phyloP scores from a whole-genome alignment of 108 stramenopile species.

The Skeletonema tropicum region DNA sequence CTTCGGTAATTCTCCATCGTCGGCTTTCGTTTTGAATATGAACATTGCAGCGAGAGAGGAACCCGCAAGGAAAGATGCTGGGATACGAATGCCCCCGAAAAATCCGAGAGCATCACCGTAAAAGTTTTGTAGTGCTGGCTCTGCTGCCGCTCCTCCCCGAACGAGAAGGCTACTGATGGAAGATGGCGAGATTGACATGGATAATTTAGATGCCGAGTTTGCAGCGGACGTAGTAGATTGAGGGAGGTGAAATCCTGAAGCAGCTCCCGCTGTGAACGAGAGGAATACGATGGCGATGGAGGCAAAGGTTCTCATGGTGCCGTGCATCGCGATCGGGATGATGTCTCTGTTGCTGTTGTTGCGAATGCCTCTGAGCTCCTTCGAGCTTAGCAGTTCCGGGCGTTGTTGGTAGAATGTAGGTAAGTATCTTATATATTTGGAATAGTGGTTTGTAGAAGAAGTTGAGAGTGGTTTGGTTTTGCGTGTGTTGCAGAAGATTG shows the following conservation, averaged over 20 bases:
- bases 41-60: slow-evolving; percentile 35
- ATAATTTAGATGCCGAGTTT: neutral
- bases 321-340: neutral
- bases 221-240: neutral
- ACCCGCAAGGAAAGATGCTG: slow-evolving; percentile 33
- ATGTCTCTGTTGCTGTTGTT: too few relatives aligned
- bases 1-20: neutral
- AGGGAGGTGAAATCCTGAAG: neutral
- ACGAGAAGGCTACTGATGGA: slow-evolving; percentile 6
- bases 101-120: slow-evolving; percentile 8
- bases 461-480: too few relatives aligned
- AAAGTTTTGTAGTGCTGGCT: slow-evolving; percentile 4
- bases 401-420: too few relatives aligned
- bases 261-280: neutral
- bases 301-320: neutral
- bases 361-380: too few relatives aligned
- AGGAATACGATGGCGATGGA: neutral
- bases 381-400: too few relatives aligned
- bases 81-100: slow-evolving; percentile 19
- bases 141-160: slow-evolving; percentile 4
- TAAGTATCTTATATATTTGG: too few relatives aligned
- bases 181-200: neutral
- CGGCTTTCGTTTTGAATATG: slow-evolving; percentile 11
- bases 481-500: too few relatives aligned
- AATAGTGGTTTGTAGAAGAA: too few relatives aligned